Evolutionary conservation across 805 yeast species (phyloP).

Genomic region (Torulaspora maleeae): DNA sequence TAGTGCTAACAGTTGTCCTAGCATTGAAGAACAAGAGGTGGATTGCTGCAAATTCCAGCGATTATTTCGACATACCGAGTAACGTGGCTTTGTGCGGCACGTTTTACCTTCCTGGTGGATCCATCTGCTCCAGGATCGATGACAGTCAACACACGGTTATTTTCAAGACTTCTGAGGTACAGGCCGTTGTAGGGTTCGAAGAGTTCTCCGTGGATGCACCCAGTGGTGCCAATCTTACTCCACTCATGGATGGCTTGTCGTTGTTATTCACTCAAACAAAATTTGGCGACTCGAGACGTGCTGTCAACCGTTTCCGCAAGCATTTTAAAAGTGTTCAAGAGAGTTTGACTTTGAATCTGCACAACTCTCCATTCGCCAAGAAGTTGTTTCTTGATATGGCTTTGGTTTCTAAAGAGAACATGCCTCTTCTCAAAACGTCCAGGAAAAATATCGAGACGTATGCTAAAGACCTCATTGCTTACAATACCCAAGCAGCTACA

Average conservation of each 20-base stretch:
- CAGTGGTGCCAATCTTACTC: conserved; percentile 8
- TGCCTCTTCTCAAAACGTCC: conserved; percentile 18
- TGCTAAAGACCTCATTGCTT: conserved; percentile 10
- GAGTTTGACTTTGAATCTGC: conserved; percentile 8
- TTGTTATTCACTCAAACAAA: conserved; percentile 15
- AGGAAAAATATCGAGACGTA: conserved; percentile 10
- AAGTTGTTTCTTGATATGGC: conserved; percentile 21
- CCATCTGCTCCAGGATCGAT: background rate
- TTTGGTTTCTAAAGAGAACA: conserved; percentile 12
- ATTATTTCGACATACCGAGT: conserved; percentile 15
- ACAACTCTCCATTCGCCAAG: conserved; percentile 17
- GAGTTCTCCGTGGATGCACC: conserved; percentile 12
- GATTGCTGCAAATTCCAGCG: conserved; percentile 8
- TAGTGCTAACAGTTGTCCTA: conserved; percentile 18
- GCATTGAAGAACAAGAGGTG: conserved; percentile 17
- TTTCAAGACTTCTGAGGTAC: conserved; percentile 8
- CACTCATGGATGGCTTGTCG: conserved; percentile 17
- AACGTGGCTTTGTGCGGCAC: conserved; percentile 15
- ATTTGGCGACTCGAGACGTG: conserved; percentile 19
- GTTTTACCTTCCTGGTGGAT: conserved; percentile 18
- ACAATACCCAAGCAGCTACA: conserved; percentile 2
- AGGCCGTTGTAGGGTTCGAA: conserved; percentile 14
- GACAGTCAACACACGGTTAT: background rate
- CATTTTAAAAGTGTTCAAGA: conserved; percentile 5
- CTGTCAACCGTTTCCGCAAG: conserved; percentile 9